phyloP scores from a whole-genome alignment of 2,329 filamentous ascomycete species.

The Malbranchea cinnamomea region DNA sequence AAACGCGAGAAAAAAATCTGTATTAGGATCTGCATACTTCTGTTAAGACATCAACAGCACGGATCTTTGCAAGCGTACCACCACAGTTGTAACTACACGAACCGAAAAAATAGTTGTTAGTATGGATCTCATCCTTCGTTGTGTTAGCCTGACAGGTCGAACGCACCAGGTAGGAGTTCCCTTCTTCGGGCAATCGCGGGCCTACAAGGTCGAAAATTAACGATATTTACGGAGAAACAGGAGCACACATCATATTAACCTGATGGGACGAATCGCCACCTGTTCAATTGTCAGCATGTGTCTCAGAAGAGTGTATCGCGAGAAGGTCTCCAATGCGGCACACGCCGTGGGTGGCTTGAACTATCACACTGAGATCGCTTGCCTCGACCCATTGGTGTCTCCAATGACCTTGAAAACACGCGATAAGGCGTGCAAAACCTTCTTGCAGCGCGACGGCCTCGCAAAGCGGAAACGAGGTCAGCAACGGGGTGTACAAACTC shows the following conservation, averaged over 20 bases:
- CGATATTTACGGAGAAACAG: slow-evolving; percentile 8
- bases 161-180: slow-evolving; percentile 67
- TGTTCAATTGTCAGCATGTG: slow-evolving; percentile 22
- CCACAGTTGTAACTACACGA: slow-evolving; percentile 61
- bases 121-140: slow-evolving; percentile 3
- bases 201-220: slow-evolving; percentile 33
- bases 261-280: slow-evolving; percentile 61
- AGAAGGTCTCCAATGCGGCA: too few species aligned
- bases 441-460: slow-evolving; percentile 1
- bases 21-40: slow-evolving; percentile 15
- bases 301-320: too few species aligned
- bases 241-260: slow-evolving; percentile 39
- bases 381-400: too few species aligned
- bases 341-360: too few species aligned
- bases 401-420: too few species aligned
- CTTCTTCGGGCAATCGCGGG: slow-evolving; percentile 74
- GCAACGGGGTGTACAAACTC: slow-evolving; percentile 19
- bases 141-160: background rate
- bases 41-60: slow-evolving; percentile 3
- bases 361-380: too few species aligned
- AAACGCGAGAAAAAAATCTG: slow-evolving; percentile 10
- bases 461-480: slow-evolving; percentile 1
- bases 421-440: too few species aligned
- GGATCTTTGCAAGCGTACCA: slow-evolving; percentile 36
- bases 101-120: slow-evolving; percentile 8